Base-by-base conservation (phyloP, 176 grass and related monocot genomes). In the Musa acuminata region DNA sequence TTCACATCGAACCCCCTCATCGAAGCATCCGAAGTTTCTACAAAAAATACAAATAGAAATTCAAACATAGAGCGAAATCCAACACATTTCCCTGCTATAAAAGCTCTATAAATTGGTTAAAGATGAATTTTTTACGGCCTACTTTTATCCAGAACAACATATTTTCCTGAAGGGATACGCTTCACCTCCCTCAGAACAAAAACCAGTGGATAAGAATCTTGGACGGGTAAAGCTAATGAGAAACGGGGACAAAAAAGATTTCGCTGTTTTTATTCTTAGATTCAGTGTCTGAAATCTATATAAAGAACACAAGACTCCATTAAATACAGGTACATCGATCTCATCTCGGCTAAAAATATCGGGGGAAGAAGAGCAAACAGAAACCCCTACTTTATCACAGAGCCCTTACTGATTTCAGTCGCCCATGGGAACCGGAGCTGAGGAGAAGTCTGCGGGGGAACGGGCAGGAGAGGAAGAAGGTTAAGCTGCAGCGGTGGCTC, bases 1-100 rank as follows among this genome's bases (percentile, higher is more conserved):
- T 75, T 75, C 53, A 75, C 72, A 25, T 77, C 75, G 43, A 77
- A 77, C 11, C 59, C 60, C 13, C 75, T 11, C n/a, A 60, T 66
- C 75, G 75, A 25, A 11, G 13, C 60, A 9, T 77, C 75, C 43
- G 65, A 24, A 52, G 24, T 77, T 11, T 60, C 75, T 77, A 8
- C 20, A 24, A 11, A 11, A 51, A 64, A 29, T 17, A 73, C n/a
- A 53, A 13, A 49, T 1, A 35, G 5, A 65, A 65, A 26, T 26
- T 65, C 63, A 25, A 64, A 23, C 22, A 2, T 11, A 2, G 62
- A 64, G 20, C 0, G 24, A 64, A 3, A 16, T 24, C 22, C 35
- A 43, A 43, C 35, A 43, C 20, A 24, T 23, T 21, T 23, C 62
- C n/a, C n/a, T 11, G n/a, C 62, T 12, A 10, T 64, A 24, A 11